Evolutionary conservation across 441 rosid genomes (phyloP), one percentile per base, ranked within the genome.

Genomic region (Euphorbia corollata): DNA sequence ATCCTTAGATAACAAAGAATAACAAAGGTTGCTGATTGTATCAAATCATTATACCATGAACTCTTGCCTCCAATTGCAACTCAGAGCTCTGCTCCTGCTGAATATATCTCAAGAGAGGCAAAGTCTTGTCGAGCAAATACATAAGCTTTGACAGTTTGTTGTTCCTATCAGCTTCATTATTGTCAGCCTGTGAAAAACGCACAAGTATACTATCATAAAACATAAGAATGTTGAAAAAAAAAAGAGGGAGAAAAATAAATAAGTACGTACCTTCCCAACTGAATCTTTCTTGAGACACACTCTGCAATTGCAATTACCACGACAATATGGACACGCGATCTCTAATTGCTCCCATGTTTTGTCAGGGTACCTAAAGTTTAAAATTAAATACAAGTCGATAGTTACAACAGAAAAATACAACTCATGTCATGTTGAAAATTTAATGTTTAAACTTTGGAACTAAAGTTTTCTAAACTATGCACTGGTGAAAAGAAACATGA

Each of bases 281-380:
- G 66, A 63, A 45, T 77, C 76, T 77, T 79, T 74, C 73, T 51
- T 36, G 48, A 64, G 67, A 63, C 69, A 73, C 30, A 82, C 55
- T 69, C 81, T 84, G 78, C 90, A 86, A 73, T 84, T 86, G 70
- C 90, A 84, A 74, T 80, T 84, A 13, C 73, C 75, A 32, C 73
- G 75, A 64, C 90, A 84, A 73, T 80, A 65, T 19, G 90, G 90
- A 64, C 90, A 86, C 59, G 68, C 72, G 13, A 75, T 58, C 27
- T 79, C 81, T 63, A 82, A 68, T 51, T 75, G 85, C 23, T 82
- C 84, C 68, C 65, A 78, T 22, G 80, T 67, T 74, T 70, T 69
- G 18, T 62, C 74, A 19, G 88, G 90, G 70, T 86, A 86, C 90
- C 87, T 85, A 71, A 13, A 32, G 12, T 67, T 68, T 65, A 69